Percentiles rank a stretch among this genome's conserved stretches.
Conservation (phyloP, 2,329 filamentous ascomycete genomes). For the Venturia pyrina region DNA sequence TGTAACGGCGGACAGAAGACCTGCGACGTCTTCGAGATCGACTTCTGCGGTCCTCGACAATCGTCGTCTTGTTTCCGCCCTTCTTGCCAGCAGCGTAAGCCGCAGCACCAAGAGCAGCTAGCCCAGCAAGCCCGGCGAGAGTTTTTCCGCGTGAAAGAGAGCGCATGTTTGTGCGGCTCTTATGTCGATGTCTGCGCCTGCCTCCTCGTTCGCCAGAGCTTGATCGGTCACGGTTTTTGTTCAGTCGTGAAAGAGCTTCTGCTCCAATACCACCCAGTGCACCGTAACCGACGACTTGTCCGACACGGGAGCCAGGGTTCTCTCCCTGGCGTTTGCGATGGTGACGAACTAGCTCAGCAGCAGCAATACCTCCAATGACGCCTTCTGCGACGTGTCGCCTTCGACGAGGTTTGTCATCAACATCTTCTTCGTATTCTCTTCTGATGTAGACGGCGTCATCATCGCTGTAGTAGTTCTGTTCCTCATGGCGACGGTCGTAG, state of each 20-base stretch:
- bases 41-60: constrained; percentile 35
- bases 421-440: constrained; percentile 37
- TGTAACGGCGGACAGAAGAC: constrained; percentile 19
- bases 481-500: constrained; percentile 28
- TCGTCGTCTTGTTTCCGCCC: constrained; percentile 27
- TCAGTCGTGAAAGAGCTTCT: constrained; percentile 40
- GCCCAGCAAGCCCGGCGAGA: constrained; percentile 47
- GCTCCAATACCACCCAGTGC: constrained; percentile 52
- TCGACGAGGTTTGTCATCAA: constrained; percentile 34
- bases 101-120: constrained; percentile 50
- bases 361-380: constrained; percentile 49
- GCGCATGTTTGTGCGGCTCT: constrained; percentile 14
- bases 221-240: constrained; percentile 32
- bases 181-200: constrained; percentile 16
- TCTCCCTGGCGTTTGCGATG: constrained; percentile 48
- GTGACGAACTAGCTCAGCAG: constrained; percentile 49
- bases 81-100: constrained; percentile 43
- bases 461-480: constrained; percentile 45
- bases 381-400: constrained; percentile 54
- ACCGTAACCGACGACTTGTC: constrained; percentile 49
- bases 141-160: constrained; percentile 34
- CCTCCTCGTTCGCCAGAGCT: constrained; percentile 30
- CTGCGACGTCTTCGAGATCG: constrained; percentile 34
- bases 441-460: constrained; percentile 52
- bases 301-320: constrained; percentile 39